A percentile compares a stretch with the other conserved stretches of the same genome.
Conservation (phyloP, 1,284 basidiomycete genomes). For the Naganishia sp. region DNA sequence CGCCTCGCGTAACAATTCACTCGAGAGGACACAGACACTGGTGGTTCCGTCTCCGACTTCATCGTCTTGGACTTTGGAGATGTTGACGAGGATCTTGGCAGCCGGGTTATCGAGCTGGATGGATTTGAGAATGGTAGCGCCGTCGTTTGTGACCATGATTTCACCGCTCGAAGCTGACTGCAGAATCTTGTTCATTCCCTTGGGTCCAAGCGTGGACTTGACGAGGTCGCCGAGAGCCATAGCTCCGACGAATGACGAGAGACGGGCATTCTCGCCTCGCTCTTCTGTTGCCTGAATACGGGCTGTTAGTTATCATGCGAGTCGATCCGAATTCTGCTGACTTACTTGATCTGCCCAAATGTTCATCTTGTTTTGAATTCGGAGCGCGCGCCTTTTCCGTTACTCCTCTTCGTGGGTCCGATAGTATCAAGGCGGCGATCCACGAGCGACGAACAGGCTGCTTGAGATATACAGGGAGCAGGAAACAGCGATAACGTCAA, state of each 20-base stretch:
- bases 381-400: not conserved
- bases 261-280: conserved; percentile 96
- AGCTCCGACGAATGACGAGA: conserved; percentile 96
- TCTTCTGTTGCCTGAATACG: conserved; percentile 82
- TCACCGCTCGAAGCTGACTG: conserved; percentile 86
- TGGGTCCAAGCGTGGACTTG: conserved; percentile 96
- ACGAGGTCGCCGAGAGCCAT: conserved; percentile 96
- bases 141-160: conserved; percentile 97
- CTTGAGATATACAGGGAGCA: too few relatives aligned
- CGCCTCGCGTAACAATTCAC: conserved; percentile 90
- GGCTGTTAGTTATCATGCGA: not conserved
- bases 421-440: too few relatives aligned
- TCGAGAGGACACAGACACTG: conserved; percentile 86
- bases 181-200: conserved; percentile 63
- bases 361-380: conserved; percentile 46
- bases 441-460: too few relatives aligned
- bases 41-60: conserved; percentile 99
- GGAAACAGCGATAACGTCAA: too few relatives aligned
- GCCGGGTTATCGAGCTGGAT: conserved; percentile 98
- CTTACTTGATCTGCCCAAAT: conserved; percentile 54
- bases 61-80: conserved; percentile 99
- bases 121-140: conserved; percentile 95
- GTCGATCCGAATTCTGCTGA: conserved; percentile 15
- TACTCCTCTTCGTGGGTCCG: too few relatives aligned
- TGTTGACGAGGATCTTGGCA: conserved; percentile 98